phyloP scores from a whole-genome alignment of 1,139 yeast genomes.

The Pneumocystis jirovecii region DNA sequence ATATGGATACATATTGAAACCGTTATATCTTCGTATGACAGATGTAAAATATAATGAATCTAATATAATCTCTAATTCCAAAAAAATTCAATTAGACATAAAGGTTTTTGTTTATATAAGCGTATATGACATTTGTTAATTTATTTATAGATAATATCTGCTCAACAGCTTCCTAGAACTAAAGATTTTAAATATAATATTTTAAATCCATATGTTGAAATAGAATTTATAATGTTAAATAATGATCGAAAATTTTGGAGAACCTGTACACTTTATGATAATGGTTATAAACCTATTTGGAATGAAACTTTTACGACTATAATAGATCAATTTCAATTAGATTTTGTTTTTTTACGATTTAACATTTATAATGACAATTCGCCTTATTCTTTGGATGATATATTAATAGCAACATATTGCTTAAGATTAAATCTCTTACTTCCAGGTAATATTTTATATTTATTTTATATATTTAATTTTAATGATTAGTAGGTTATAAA shows the following conservation, averaged over 20 bases:
- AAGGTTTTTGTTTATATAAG: background rate
- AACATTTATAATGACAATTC: constrained; percentile 31
- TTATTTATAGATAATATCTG: constrained; percentile 43
- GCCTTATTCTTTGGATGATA: constrained; percentile 22
- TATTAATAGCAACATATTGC: constrained; percentile 44
- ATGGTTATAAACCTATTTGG: constrained; percentile 86
- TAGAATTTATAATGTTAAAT: constrained; percentile 38
- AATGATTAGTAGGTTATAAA: constrained; percentile 42
- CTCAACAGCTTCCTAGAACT: constrained; percentile 44
- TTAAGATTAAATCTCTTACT: constrained; percentile 30
- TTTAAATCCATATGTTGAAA: constrained; percentile 16
- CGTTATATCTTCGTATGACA: constrained; percentile 24
- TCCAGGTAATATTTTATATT: background rate
- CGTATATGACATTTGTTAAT: constrained; percentile 13
- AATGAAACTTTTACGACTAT: constrained; percentile 26
- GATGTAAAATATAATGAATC: constrained; percentile 2
- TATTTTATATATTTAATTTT: constrained; percentile 2
- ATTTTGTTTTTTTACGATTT: constrained; percentile 40
- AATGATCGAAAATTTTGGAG: constrained; percentile 16
- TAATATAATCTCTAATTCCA: background rate
- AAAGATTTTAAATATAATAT: no score
- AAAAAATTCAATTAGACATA: constrained; percentile 1
- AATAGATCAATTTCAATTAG: constrained; percentile 19
- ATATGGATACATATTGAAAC: constrained; percentile 70
- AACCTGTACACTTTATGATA: constrained; percentile 25